Evolutionary conservation across 768 basidiomycete species (phyloP).

Genomic region (Mycena albidolilacea): DNA sequence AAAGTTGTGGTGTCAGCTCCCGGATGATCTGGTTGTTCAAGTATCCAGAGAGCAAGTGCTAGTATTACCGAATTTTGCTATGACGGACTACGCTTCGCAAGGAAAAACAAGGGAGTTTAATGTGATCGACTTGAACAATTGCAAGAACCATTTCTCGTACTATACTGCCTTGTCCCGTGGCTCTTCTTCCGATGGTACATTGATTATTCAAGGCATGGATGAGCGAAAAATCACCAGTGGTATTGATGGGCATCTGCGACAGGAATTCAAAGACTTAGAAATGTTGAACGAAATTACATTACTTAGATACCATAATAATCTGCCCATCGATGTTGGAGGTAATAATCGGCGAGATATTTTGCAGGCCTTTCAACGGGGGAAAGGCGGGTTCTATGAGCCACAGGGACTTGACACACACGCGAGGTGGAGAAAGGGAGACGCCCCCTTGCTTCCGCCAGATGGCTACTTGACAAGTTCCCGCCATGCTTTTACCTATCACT

Average conservation of each 20-base stretch:
- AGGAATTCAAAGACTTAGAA: conserved; percentile 37
- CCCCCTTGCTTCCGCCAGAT: not conserved
- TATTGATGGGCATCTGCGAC: conserved; percentile 46
- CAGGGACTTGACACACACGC: not conserved
- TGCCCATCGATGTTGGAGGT: conserved; percentile 39
- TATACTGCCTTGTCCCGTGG: conserved; percentile 48
- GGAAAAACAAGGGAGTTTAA: too few species aligned
- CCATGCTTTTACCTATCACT: too few species aligned
- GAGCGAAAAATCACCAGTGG: conserved; percentile 43
- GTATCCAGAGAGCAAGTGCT: too few species aligned
- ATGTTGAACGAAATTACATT: conserved; percentile 53
- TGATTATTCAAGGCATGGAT: conserved; percentile 49
- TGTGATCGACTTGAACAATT: too few species aligned
- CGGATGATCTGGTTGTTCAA: too few species aligned
- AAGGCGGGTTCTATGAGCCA: conserved; percentile 36
- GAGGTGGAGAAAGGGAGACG: not conserved
- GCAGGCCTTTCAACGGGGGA: conserved; percentile 42
- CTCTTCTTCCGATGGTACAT: conserved; percentile 41
- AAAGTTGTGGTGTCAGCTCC: too few species aligned
- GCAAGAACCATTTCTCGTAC: too few species aligned
- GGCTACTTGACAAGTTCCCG: too few species aligned
- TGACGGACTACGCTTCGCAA: too few species aligned
- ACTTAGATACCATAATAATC: conserved; percentile 39
- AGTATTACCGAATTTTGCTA: too few species aligned
- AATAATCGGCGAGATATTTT: conserved; percentile 38